Base-by-base conservation (phyloP, 805 yeast species). In the Candida nonsorbophila region DNA sequence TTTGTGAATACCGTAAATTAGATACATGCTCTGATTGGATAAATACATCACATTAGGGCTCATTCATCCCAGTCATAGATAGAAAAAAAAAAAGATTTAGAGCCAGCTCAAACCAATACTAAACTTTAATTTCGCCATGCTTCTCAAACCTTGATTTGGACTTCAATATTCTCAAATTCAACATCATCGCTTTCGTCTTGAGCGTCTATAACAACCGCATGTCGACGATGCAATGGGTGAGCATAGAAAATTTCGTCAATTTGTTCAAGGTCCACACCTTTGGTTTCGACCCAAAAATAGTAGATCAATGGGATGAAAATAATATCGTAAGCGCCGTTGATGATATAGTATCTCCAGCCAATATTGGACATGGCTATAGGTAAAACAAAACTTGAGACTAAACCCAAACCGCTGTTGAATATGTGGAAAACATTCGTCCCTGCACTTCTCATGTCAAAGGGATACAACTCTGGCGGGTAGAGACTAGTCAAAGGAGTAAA, bases 281-380 rank as follows among this genome's bases (percentile, higher is more conserved):
- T 40, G 5, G 44, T 40, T 26, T 40, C 44, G 13, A 40, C 32
- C 44, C 44, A 40, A 8, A 29, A 7, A 19, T 13, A 37, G 9
- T 25, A 32, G 7, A 40, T 32, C 9, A 37, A 24, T 11, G 44
- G 42, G 12, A 40, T 6, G 14, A 38, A 38, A 10, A 38, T 7
- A 7, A 22, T 24, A 22, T 47, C 40, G 31, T 36, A 44, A 34
- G 32, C 38, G 20, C 38, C 62, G 42, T 39, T 46, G 29, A 38
- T 21, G 18, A 41, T 38, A 20, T 41, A 41, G 25, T 21, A 41
- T 23, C 38, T 41, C 45, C 45, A 41, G 14, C 45, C 45, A 14
- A 41, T 38, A 13, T 28, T 27, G 9, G 14, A 29, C 45, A 41
- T 41, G 7, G 45, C 42, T 14, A 41, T 27, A 7, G 45, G 43